Conservation (phyloP, 1,139 yeast species). For the Suhomyces terraborum region DNA sequence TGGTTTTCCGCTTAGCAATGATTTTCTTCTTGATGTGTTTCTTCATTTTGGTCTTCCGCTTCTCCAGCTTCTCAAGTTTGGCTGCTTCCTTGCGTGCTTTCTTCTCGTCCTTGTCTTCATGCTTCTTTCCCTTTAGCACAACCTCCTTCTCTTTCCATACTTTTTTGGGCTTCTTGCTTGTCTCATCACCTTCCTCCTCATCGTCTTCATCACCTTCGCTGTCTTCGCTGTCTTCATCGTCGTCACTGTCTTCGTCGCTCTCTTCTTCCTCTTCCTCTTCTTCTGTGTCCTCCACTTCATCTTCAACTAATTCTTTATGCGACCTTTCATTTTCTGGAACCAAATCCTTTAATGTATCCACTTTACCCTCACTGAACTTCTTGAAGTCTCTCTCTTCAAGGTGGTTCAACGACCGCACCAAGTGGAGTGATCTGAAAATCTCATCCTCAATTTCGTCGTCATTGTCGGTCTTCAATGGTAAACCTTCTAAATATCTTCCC, state of each 20-base stretch:
- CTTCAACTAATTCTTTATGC: constrained; percentile 18
- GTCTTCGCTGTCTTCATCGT: constrained; percentile 28
- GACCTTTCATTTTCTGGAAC: constrained; percentile 32
- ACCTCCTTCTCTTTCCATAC: constrained; percentile 47
- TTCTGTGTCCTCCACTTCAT: constrained; percentile 30
- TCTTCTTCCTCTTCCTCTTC: constrained; percentile 12
- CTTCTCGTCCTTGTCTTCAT: constrained; percentile 82
- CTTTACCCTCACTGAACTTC: constrained; percentile 77
- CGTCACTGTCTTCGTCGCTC: constrained; percentile 37
- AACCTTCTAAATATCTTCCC: constrained; percentile 38
- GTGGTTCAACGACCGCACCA: constrained; percentile 73
- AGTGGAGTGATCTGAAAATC: constrained; percentile 81
- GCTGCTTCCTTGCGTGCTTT: constrained; percentile 82
- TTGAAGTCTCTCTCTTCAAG: constrained; percentile 87
- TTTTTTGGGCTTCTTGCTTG: constrained; percentile 25
- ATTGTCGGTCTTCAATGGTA: constrained; percentile 58
- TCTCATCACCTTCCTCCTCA: constrained; percentile 38
- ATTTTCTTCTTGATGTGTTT: constrained; percentile 86
- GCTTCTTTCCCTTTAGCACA: constrained; percentile 66
- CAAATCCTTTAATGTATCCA: constrained; percentile 69
- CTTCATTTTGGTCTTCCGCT: constrained; percentile 87
- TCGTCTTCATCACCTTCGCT: constrained; percentile 29
- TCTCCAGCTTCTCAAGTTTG: constrained; percentile 82
- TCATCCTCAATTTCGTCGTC: constrained; percentile 70
- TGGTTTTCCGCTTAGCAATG: constrained; percentile 53